Conservation (phyloP, 2,329 filamentous ascomycete species). For the Coniochaeta ligniaria region DNA sequence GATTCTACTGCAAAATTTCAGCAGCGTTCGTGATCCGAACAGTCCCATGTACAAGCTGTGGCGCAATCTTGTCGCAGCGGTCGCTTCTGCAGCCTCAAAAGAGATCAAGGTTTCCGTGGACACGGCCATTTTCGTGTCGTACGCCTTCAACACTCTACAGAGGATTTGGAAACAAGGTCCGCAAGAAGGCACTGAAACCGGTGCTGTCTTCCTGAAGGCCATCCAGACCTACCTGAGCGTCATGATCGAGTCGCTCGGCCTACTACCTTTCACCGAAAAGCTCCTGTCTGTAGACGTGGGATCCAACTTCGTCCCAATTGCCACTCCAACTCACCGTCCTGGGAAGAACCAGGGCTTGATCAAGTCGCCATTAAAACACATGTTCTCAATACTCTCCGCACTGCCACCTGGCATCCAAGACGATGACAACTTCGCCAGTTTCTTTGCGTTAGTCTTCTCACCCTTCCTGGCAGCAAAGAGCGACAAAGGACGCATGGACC, state of each 20-base stretch:
- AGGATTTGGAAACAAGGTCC: slow-evolving; percentile 57
- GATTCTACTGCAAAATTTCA: slow-evolving; percentile 54
- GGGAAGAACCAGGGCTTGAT: slow-evolving; percentile 42
- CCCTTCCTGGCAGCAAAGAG: slow-evolving; percentile 51
- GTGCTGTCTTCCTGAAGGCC: slow-evolving; percentile 45
- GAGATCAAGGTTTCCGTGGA: slow-evolving; percentile 87
- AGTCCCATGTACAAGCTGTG: slow-evolving; percentile 50
- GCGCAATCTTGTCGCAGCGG: slow-evolving; percentile 52
- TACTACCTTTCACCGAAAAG: slow-evolving; percentile 58
- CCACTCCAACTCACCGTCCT: slow-evolving; percentile 58
- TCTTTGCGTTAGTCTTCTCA: slow-evolving; percentile 44
- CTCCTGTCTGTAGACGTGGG: slow-evolving; percentile 41
- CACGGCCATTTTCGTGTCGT: slow-evolving; percentile 70
- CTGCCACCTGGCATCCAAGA: slow-evolving; percentile 40
- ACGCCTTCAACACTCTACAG: slow-evolving; percentile 61
- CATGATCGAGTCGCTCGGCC: slow-evolving; percentile 44
- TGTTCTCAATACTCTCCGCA: slow-evolving; percentile 54
- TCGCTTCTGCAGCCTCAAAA: slow-evolving; percentile 65
- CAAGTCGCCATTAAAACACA: slow-evolving; percentile 57
- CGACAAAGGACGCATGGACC: slow-evolving; percentile 32
- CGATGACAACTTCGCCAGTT: slow-evolving; percentile 33
- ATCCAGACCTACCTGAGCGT: slow-evolving; percentile 42
- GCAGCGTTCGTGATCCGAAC: slow-evolving; percentile 52
- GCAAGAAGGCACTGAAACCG: slow-evolving; percentile 40
- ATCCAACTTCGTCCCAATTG: slow-evolving; percentile 53